These are phyloP conservation scores for Ogataea methylovora DNA, from an alignment of 805 yeast species.

Conservation along the genomic window DNA sequence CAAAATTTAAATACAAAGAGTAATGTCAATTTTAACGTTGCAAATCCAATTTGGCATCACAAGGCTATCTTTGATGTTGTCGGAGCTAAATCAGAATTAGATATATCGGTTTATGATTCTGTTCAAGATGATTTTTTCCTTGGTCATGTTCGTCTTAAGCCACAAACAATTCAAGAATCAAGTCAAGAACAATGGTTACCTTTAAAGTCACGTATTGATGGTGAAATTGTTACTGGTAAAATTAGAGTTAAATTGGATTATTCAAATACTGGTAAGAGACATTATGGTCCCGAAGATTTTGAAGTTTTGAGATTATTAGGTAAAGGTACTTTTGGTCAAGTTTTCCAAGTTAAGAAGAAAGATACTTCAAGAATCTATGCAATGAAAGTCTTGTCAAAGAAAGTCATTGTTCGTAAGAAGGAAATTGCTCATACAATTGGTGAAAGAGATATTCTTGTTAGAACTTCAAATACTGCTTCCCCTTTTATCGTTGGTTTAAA, in stretches of 20 bases:
- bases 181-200: constrained; percentile 63
- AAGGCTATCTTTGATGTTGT: constrained; percentile 90
- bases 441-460: constrained; percentile 87
- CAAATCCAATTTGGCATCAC: constrained; percentile 86
- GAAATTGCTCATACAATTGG: constrained; percentile 98
- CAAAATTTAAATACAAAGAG: constrained; percentile 16
- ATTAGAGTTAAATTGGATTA: constrained; percentile 71
- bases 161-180: constrained; percentile 42
- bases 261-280: constrained; percentile 59
- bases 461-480: constrained; percentile 69
- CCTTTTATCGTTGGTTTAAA: constrained; percentile 95
- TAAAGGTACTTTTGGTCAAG: constrained; percentile 97
- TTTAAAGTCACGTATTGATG: constrained; percentile 64
- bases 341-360: constrained; percentile 86
- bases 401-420: constrained; percentile 91
- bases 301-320: constrained; percentile 87
- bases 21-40: constrained; percentile 17
- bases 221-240: constrained; percentile 73
- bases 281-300: constrained; percentile 91
- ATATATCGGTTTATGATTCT: constrained; percentile 87
- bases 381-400: constrained; percentile 93
- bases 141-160: constrained; percentile 75
- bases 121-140: constrained; percentile 73
- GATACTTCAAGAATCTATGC: constrained; percentile 92
- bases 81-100: constrained; percentile 76